Conservation (phyloP, 2,329 filamentous ascomycete genomes). For the Penicillium sp. region DNA sequence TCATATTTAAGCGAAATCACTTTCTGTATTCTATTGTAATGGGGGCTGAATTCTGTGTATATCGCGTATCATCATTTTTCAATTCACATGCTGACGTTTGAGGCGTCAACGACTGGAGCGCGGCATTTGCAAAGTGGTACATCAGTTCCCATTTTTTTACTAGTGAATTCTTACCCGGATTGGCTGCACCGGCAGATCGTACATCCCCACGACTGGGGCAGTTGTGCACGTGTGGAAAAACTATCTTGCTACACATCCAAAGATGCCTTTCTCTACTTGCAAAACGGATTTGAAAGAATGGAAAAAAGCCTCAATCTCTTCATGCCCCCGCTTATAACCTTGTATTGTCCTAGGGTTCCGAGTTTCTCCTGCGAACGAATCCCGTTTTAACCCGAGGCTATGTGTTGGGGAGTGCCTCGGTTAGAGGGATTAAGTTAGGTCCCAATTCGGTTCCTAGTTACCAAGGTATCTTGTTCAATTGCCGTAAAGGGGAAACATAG, state of each 20-base stretch:
- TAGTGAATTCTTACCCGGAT: background rate
- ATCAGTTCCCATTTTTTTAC: background rate
- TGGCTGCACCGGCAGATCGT: conserved; percentile 6
- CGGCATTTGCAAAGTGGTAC: background rate
- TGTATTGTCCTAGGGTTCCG: conserved; percentile 1
- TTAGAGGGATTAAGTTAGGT: background rate
- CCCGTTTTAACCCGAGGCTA: conserved; percentile 25
- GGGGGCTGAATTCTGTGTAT: background rate
- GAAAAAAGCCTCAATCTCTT: background rate
- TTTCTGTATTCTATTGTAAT: background rate
- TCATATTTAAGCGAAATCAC: background rate
- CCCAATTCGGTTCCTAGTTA: background rate
- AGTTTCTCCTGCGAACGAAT: conserved; percentile 1
- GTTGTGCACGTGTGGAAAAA: conserved; percentile 18
- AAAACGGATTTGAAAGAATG: background rate
- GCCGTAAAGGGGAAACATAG: background rate
- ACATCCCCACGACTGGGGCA: conserved; percentile 15
- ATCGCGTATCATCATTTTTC: background rate
- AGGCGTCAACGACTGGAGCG: conserved; percentile 8
- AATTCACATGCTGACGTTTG: conserved; percentile 21
- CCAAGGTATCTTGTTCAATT: background rate
- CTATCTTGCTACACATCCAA: background rate
- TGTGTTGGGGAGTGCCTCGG: conserved; percentile 10
- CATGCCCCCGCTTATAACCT: background rate
- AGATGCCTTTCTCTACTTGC: background rate